Percentiles rank a stretch among this genome's conserved stretches.
Conservation (phyloP, 139 green algal genomes). For the Micromonas commoda region DNA sequence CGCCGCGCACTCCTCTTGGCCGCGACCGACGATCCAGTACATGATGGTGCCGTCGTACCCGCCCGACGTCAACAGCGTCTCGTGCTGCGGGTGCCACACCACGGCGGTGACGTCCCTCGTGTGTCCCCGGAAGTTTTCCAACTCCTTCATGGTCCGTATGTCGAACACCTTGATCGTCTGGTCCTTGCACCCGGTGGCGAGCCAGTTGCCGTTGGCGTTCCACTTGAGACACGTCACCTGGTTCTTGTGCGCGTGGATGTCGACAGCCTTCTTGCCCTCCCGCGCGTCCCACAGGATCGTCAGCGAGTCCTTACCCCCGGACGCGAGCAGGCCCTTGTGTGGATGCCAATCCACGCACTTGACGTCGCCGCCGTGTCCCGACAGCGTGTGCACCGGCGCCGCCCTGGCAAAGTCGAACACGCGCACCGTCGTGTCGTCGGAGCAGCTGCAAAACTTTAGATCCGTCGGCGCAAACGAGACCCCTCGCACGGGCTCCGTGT, state of each 20-base stretch:
- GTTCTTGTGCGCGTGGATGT: conserved; percentile 79
- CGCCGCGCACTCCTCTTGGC: conserved; percentile 41
- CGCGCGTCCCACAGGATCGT: conserved; percentile 89
- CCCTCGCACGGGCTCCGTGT: conserved; percentile 61
- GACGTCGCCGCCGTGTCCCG: conserved; percentile 85
- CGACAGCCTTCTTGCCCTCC: conserved; percentile 49
- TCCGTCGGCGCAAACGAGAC: conserved; percentile 60
- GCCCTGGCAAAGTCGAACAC: conserved; percentile 67
- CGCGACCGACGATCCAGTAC: conserved; percentile 62
- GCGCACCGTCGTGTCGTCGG: conserved; percentile 75
- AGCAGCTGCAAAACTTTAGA: conserved; percentile 80
- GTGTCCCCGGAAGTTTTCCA: conserved; percentile 58
- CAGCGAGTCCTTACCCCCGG: conserved; percentile 70
- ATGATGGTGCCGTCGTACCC: conserved; percentile 65
- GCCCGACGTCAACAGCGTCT: conserved; percentile 68
- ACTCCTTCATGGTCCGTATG: conserved; percentile 42
- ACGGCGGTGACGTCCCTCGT: conserved; percentile 62
- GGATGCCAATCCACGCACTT: conserved; percentile 88
- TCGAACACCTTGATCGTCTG: conserved; percentile 63
- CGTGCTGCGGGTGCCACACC: conserved; percentile 79
- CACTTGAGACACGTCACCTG: conserved; percentile 60
- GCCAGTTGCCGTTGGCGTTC: conserved; percentile 83
- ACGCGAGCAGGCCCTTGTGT: conserved; percentile 60
- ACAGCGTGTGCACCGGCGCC: conserved; percentile 46
- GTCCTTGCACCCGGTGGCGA: conserved; percentile 69